A percentile compares a stretch with the other conserved stretches of the same genome.
Conservation (phyloP, 805 yeast genomes). For the Metschnikowia cubensis region DNA sequence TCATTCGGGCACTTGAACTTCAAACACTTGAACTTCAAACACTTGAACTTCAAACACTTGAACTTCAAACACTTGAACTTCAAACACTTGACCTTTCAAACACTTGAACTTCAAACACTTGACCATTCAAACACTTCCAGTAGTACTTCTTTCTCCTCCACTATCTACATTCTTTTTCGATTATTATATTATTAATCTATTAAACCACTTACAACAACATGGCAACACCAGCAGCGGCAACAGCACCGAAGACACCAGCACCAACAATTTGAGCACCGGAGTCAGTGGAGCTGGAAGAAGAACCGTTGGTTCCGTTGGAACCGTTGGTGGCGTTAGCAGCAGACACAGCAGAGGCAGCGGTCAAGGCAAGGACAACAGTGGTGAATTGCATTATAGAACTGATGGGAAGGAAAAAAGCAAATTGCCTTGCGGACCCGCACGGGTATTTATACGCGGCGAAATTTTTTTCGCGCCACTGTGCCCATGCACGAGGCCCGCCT, state of each 20-base stretch:
- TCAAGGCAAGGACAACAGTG: conserved; percentile 61
- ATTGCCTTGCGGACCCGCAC: background rate
- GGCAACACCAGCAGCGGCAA: conserved; percentile 79
- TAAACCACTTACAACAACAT: conserved; percentile 37
- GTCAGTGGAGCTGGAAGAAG: conserved; percentile 30
- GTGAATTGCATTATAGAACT: conserved; percentile 63
- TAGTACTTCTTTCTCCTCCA: too few species aligned
- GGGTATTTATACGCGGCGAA: conserved; percentile 4
- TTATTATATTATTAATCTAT: conserved; percentile 6
- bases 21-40: too few species aligned
- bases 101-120: too few species aligned
- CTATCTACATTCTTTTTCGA: background rate
- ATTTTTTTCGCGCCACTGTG: background rate
- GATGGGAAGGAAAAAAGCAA: background rate
- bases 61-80: too few species aligned
- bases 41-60: too few species aligned
- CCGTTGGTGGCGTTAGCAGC: conserved; percentile 48
- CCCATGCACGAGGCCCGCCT: conserved; percentile 5
- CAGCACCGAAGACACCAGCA: conserved; percentile 78
- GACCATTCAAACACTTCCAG: too few species aligned
- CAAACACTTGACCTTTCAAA: too few species aligned
- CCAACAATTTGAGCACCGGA: conserved; percentile 54
- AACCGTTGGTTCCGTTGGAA: conserved; percentile 37
- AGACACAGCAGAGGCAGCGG: conserved; percentile 65
- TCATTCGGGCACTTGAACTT: too few species aligned